phyloP scores from a whole-genome alignment of 495 filamentous ascomycete genomes.

The Penicillium daleae region DNA sequence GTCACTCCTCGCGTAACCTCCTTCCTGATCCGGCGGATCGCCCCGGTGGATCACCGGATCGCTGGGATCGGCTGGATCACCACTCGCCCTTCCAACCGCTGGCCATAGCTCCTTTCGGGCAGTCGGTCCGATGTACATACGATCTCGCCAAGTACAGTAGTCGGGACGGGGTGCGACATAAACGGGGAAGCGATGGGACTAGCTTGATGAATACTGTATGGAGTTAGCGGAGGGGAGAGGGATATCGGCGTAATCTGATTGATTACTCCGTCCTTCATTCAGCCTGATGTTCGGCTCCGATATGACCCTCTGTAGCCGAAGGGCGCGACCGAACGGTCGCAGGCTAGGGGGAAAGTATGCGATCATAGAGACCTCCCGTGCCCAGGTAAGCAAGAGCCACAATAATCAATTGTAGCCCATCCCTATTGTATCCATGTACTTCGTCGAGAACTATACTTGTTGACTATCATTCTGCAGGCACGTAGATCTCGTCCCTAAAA shows the following conservation, averaged over 20 bases:
- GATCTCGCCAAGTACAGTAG: conserved; percentile 6
- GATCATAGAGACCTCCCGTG: background rate
- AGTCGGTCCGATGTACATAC: conserved; percentile 24
- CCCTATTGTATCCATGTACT: background rate
- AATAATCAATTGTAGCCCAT: background rate
- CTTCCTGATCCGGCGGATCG: conserved; percentile 33
- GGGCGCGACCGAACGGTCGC: background rate
- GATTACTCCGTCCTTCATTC: background rate
- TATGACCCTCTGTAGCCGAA: background rate
- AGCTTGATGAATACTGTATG: background rate
- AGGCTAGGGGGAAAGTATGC: background rate
- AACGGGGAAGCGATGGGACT: background rate
- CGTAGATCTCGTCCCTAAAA: background rate
- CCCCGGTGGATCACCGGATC: conserved; percentile 29
- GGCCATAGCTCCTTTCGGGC: conserved; percentile 39
- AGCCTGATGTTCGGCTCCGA: background rate
- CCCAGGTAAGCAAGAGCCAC: background rate
- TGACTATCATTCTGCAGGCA: background rate
- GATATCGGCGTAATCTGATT: conserved; percentile 1
- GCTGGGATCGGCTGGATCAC: conserved; percentile 9
- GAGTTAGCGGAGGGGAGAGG: background rate
- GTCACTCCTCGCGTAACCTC: conserved; percentile 25
- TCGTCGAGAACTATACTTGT: background rate
- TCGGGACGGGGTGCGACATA: conserved; percentile 1
- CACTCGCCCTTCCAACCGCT: conserved; percentile 23